Conservation (phyloP, 2,329 filamentous ascomycete genomes). For the Penicillium decumbens region DNA sequence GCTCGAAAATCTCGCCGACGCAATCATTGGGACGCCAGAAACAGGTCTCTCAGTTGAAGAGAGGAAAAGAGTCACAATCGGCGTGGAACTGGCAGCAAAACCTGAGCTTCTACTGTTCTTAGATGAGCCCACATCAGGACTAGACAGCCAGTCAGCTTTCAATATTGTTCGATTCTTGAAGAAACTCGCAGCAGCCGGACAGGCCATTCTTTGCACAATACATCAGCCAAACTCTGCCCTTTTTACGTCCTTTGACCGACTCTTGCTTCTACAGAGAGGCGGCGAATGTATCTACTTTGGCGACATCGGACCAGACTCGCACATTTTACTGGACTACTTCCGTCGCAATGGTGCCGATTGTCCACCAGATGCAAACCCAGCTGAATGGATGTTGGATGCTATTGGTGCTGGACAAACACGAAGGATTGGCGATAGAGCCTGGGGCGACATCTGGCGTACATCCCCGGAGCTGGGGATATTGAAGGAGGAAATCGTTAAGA, state of each 20-base stretch:
- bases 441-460: conserved; percentile 73
- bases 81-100: conserved; percentile 37
- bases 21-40: conserved; percentile 59
- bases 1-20: conserved; percentile 62
- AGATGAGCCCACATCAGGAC: conserved; percentile 58
- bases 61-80: conserved; percentile 40
- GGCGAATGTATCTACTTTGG: conserved; percentile 55
- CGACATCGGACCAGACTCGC: conserved; percentile 49
- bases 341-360: conserved; percentile 50
- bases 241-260: conserved; percentile 55
- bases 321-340: conserved; percentile 51
- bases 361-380: conserved; percentile 49
- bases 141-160: conserved; percentile 56
- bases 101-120: conserved; percentile 58
- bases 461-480: conserved; percentile 64
- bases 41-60: conserved; percentile 55
- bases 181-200: conserved; percentile 56
- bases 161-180: conserved; percentile 57
- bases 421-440: conserved; percentile 69
- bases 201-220: conserved; percentile 58
- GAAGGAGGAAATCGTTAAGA: conserved; percentile 61
- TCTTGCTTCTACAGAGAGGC: conserved; percentile 52
- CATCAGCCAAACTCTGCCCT: conserved; percentile 56
- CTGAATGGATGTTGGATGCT: conserved; percentile 52
- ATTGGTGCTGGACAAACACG: conserved; percentile 70